Evolutionary conservation across 2,329 filamentous ascomycete genomes (phyloP).

Genomic region (Incumbomyces lentus): DNA sequence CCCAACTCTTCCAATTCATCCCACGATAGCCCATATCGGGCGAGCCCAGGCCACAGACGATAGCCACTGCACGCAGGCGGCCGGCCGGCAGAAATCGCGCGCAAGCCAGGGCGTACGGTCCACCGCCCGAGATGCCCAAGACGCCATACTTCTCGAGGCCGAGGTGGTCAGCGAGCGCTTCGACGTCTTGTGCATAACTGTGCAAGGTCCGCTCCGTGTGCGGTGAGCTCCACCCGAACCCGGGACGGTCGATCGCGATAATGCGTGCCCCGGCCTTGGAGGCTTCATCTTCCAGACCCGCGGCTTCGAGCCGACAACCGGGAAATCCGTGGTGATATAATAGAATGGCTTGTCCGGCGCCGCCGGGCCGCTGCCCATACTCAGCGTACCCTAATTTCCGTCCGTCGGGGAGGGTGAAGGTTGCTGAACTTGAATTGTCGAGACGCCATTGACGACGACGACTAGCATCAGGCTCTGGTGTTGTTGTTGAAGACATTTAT

Average conservation of each 20-base stretch:
- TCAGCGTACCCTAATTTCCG: constrained; percentile 31
- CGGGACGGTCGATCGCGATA: constrained; percentile 35
- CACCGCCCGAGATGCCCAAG: constrained; percentile 37
- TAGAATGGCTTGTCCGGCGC: constrained; percentile 24
- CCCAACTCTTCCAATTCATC: constrained; percentile 18
- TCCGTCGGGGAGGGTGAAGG: constrained; percentile 25
- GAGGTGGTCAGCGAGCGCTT: constrained; percentile 32
- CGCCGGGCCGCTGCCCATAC: constrained; percentile 33
- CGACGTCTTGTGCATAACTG: constrained; percentile 35
- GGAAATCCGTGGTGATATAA: constrained; percentile 36
- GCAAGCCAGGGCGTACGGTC: constrained; percentile 40
- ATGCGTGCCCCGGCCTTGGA: constrained; percentile 29
- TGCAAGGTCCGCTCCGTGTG: constrained; percentile 29
- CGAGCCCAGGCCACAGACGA: constrained; percentile 22
- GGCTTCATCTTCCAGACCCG: constrained; percentile 26
- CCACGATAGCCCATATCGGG: constrained; percentile 28
- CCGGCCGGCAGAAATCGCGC: constrained; percentile 27
- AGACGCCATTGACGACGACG: constrained; percentile 10
- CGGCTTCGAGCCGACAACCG: constrained; percentile 34
- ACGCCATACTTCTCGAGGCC: constrained; percentile 33
- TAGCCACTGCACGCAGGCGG: constrained; percentile 4
- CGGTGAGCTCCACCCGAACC: constrained; percentile 31
- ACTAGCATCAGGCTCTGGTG: too few relatives aligned
- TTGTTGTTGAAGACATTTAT: too few relatives aligned
- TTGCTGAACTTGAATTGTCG: constrained; percentile 23